Evolutionary conservation across 768 basidiomycete species (phyloP).

Genomic region (Pulveroboletus ravenelii): DNA sequence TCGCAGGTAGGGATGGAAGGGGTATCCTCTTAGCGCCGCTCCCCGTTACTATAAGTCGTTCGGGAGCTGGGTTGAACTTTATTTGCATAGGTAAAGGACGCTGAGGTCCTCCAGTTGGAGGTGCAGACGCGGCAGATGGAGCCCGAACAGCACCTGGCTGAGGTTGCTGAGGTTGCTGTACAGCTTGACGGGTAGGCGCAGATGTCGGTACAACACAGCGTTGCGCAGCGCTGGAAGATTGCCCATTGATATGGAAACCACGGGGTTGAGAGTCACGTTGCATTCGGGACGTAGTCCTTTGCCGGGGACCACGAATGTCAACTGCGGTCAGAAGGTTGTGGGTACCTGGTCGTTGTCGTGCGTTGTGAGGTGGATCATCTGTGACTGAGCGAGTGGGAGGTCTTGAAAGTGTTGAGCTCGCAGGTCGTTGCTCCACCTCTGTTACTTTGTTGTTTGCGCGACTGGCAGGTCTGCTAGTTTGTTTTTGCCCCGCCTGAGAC

Average conservation of each 20-base stretch:
- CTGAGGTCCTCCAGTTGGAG: slow-evolving; percentile 19
- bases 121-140: neutral
- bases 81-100: slow-evolving; percentile 25
- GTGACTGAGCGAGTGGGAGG: slow-evolving; percentile 7
- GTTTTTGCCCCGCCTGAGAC: slow-evolving; percentile 13
- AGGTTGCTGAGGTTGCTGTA: slow-evolving; percentile 8
- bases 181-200: slow-evolving; percentile 6
- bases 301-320: slow-evolving; percentile 12
- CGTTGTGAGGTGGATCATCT: neutral
- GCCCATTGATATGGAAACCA: slow-evolving; percentile 11
- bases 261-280: slow-evolving; percentile 15
- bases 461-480: slow-evolving; percentile 22
- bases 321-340: neutral
- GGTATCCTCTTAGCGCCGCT: slow-evolving; percentile 32
- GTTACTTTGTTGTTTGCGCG: slow-evolving; percentile 13
- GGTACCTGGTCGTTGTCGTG: slow-evolving; percentile 8
- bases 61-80: slow-evolving; percentile 14
- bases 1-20: slow-evolving; percentile 18
- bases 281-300: slow-evolving; percentile 17
- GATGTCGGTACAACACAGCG: slow-evolving; percentile 14
- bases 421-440: slow-evolving; percentile 7
- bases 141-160: slow-evolving; percentile 1
- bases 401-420: slow-evolving; percentile 10
- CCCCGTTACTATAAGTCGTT: slow-evolving; percentile 25
- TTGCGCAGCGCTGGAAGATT: slow-evolving; percentile 18